These are phyloP conservation scores for Malus sieversii DNA, from an alignment of 306 rosid species.

Conservation along the genomic window DNA sequence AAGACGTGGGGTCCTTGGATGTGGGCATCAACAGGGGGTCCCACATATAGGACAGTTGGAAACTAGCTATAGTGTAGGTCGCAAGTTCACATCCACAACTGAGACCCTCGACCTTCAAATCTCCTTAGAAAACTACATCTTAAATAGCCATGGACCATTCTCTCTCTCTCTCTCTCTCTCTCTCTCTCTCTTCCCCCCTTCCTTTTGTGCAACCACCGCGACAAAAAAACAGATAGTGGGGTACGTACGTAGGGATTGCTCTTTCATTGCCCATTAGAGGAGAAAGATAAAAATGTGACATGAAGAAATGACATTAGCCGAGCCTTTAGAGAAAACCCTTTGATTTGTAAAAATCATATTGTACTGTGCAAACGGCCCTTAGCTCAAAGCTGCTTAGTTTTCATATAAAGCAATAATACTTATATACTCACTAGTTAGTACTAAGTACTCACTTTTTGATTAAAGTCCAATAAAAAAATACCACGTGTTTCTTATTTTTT, in stretches of 20 bases:
- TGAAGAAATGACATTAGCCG: neutral
- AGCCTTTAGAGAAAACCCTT: neutral
- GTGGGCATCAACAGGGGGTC: constrained; percentile 35
- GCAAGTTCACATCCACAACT: constrained; percentile 70
- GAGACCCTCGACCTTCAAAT: constrained; percentile 72
- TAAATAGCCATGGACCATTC: constrained; percentile 48
- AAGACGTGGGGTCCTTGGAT: constrained; percentile 37
- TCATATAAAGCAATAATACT: neutral
- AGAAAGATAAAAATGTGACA: constrained; percentile 32
- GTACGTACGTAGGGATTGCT: neutral
- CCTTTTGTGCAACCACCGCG: constrained; percentile 59
- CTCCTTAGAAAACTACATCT: constrained; percentile 51
- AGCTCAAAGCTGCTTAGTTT: neutral
- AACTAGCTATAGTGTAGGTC: constrained; percentile 31
- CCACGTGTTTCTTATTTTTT: too few relatives aligned
- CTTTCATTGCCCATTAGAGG: constrained; percentile 26
- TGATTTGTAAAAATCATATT: neutral
- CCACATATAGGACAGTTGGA: constrained; percentile 24
- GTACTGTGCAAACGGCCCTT: neutral
- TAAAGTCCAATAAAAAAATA: too few relatives aligned
- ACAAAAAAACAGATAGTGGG: constrained; percentile 23
- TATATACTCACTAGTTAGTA: too few relatives aligned
- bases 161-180: too few relatives aligned
- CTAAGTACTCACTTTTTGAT: too few relatives aligned
- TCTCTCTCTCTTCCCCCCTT: neutral